Base-by-base conservation (phyloP, 164 flowering plant genomes). In the Vitis labrusca region DNA sequence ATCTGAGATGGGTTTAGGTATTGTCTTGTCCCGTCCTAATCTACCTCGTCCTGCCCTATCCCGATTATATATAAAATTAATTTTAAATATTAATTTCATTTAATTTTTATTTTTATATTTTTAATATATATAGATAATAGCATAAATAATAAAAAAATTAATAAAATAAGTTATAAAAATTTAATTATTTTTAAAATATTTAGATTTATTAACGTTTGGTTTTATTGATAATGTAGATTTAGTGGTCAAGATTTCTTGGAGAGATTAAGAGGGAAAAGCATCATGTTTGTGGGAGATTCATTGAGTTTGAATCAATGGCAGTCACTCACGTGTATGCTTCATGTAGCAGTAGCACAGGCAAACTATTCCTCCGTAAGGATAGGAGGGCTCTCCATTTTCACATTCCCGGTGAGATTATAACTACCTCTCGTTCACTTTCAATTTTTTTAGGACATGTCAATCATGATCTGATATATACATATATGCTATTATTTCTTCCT, bases 241-340 rank as follows among this genome's bases (percentile, higher is more conserved):
- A 23, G 65, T 51, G 74, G 74, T 10, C 17, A 12, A 55, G 61
- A 60, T 32, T 59, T 75, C 10, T 55, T 75, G 71, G 8, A 9
- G 70, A 52, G 58, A 44, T 14, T 64, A 15, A 70, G 73, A 64
- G 78, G 78, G 48, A 75, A 75, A 57, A 70, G 66, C 7, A 19
- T 75, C 9, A 55, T 75, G 71, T 75, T 75, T 49, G 74, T 75
- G 23, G 78, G 78, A 16, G 78, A 75, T 61, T 75, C 78, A 0
- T 59, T 75, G 70, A 75, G 78, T 66, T 47, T 70, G 50, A 75
- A 75, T 57, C 78, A 75, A 17, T 75, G 78, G 78, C 74, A 70
- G n/a, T 75, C 78, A 1, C 61, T 75, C 37, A 65, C 66, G 51
- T 75, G 78, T 66, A 59, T 75, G 74, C 64, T 75, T 65, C 66